These are phyloP conservation scores for Inga leiocalycina DNA, from an alignment of 306 rosid genomes.

Conservation along the genomic window DNA sequence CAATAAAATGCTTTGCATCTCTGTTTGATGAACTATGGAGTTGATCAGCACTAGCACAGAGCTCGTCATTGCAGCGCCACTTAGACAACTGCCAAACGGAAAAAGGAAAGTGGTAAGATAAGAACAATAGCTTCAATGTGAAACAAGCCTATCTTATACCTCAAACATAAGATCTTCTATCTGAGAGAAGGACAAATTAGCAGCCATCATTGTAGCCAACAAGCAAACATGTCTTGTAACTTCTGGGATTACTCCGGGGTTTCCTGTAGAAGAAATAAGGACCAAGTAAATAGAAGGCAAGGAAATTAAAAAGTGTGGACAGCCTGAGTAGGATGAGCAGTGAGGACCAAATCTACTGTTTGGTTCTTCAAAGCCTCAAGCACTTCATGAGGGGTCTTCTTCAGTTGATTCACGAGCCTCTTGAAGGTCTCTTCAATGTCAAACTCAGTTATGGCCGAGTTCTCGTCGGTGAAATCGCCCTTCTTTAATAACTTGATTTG, in stretches of 20 bases:
- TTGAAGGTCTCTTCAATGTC: conserved; percentile 86
- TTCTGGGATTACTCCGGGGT: conserved; percentile 91
- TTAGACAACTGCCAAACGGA: too few relatives aligned
- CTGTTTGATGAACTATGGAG: too few relatives aligned
- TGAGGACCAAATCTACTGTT: conserved; percentile 84
- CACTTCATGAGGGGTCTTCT: conserved; percentile 78
- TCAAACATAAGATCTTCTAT: conserved; percentile 95
- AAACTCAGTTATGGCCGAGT: conserved; percentile 79
- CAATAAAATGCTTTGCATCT: too few relatives aligned
- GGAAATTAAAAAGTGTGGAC: conserved; percentile 21
- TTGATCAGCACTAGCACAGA: too few relatives aligned
- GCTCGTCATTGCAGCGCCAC: background rate
- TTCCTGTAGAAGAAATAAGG: conserved; percentile 52
- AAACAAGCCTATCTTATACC: conserved; percentile 47
- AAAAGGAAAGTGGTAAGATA: background rate
- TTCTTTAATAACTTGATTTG: conserved; percentile 75
- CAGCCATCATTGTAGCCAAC: conserved; percentile 95
- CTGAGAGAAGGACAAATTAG: conserved; percentile 85
- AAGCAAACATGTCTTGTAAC: conserved; percentile 89
- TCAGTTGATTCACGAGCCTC: conserved; percentile 74
- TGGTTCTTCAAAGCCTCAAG: conserved; percentile 90
- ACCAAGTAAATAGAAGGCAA: background rate
- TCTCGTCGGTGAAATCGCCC: conserved; percentile 84
- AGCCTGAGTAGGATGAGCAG: conserved; percentile 93
- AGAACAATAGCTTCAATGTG: background rate